phyloP scores from a whole-genome alignment of 2,329 filamentous ascomycete species.

The Parastagonospora nodorum region DNA sequence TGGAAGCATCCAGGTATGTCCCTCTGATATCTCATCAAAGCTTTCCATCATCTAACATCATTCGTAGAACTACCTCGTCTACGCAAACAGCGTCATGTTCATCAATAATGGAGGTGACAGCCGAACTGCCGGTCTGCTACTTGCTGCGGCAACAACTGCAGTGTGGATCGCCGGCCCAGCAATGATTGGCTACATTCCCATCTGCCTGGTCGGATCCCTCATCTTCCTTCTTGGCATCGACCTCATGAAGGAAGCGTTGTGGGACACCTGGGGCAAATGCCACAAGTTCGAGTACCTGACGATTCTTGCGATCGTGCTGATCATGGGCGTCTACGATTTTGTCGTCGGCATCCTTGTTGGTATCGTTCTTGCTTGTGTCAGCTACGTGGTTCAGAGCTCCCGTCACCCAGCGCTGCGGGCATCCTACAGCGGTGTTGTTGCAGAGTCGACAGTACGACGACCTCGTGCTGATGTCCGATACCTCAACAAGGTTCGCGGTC shows the following conservation, averaged over 20 bases:
- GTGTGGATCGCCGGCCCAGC: constrained; percentile 85
- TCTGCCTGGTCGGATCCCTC: constrained; percentile 94
- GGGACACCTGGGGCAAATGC: constrained; percentile 85
- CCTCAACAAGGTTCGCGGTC: constrained; percentile 79
- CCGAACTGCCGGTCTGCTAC: constrained; percentile 81
- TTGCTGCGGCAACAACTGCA: constrained; percentile 78
- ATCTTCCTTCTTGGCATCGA: constrained; percentile 97
- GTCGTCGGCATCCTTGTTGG: constrained; percentile 92
- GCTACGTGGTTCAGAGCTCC: constrained; percentile 89
- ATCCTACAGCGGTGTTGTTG: constrained; percentile 86
- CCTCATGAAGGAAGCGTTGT: constrained; percentile 83
- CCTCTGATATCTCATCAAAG: neutral
- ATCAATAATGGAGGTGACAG: constrained; percentile 90
- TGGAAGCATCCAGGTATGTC: constrained; percentile 75
- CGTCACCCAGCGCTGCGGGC: constrained; percentile 86
- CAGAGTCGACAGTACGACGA: constrained; percentile 88
- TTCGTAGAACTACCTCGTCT: constrained; percentile 86
- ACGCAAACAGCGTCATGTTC: constrained; percentile 96
- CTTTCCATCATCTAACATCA: constrained; percentile 23
- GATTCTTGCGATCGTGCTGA: constrained; percentile 83
- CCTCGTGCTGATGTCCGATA: constrained; percentile 90
- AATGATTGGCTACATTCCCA: constrained; percentile 90
- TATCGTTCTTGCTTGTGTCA: constrained; percentile 88
- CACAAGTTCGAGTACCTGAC: constrained; percentile 88
- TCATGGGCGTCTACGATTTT: constrained; percentile 97